Evolutionary conservation across 140 eudicot species (phyloP).

Genomic region (Stevia rebaudiana): DNA sequence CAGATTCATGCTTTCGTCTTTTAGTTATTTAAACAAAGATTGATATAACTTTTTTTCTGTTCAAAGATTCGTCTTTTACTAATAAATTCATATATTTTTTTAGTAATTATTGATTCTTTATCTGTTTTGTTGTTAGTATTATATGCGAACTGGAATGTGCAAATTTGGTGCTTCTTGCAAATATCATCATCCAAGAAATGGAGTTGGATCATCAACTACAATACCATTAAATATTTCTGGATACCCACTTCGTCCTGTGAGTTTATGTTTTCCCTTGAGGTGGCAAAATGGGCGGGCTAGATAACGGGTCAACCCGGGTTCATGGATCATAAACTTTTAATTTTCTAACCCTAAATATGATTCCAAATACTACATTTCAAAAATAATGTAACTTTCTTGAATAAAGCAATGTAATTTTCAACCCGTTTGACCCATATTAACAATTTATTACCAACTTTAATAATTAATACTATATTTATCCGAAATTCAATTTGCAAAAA

Average conservation of each 20-base stretch:
- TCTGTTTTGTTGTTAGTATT: conserved; percentile 41
- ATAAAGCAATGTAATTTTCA: not conserved
- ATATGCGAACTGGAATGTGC: conserved; percentile 89
- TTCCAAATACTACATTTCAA: not conserved
- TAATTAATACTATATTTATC: not conserved
- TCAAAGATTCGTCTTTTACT: not conserved
- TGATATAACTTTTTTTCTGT: not conserved
- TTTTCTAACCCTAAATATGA: not conserved
- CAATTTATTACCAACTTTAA: not conserved
- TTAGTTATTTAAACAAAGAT: not conserved
- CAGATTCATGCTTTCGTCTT: not conserved
- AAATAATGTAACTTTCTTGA: not conserved
- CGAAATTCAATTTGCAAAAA: conserved; percentile 1
- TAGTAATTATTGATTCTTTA: not conserved
- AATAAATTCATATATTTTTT: not conserved
- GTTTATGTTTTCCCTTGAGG: conserved; percentile 8
- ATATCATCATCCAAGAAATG: conserved; percentile 93
- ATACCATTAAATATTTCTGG: conserved; percentile 60
- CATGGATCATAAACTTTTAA: not conserved
- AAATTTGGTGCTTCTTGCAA: conserved; percentile 89
- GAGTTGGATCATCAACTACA: conserved; percentile 50
- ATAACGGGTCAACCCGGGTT: not conserved
- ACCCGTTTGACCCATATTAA: too few relatives aligned
- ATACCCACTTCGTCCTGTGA: conserved; percentile 84
- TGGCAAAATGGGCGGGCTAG: not conserved